Evolutionary conservation across 495 filamentous ascomycete genomes (phyloP).

Genomic region (Tuber microsphaerosporum): DNA sequence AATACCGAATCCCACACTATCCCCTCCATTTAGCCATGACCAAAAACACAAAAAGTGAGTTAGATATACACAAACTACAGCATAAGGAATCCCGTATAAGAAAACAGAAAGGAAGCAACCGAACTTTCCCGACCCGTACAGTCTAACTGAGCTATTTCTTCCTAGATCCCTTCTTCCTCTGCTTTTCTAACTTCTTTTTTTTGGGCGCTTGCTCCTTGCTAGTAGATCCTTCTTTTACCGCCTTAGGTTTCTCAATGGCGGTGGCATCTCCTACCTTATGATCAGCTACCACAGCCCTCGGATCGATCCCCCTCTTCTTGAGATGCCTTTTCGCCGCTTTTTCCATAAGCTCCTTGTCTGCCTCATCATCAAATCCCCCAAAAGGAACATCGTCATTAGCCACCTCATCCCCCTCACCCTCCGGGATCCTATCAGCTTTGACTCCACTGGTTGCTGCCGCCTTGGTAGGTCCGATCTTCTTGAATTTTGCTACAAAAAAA

Average conservation of each 20-base stretch:
- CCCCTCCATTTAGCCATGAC: background rate
- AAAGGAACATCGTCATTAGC: conserved; percentile 51
- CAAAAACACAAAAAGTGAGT: background rate
- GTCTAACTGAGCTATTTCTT: conserved; percentile 39
- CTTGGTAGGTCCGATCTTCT: conserved; percentile 72
- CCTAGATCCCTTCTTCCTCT: conserved; percentile 24
- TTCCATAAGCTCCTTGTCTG: conserved; percentile 55
- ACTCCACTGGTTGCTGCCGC: conserved; percentile 47
- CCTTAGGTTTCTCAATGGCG: conserved; percentile 5
- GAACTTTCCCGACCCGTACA: conserved; percentile 10
- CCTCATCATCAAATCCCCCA: conserved; percentile 59
- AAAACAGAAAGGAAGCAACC: conserved; percentile 29
- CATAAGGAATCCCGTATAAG: conserved; percentile 31
- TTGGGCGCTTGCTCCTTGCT: conserved; percentile 3
- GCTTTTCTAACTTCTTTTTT: conserved; percentile 4
- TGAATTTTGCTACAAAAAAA: conserved; percentile 96
- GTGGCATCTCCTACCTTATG: conserved; percentile 37
- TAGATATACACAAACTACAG: conserved; percentile 20
- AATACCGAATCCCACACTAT: background rate
- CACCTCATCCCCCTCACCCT: conserved; percentile 40
- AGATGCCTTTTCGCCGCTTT: conserved; percentile 53
- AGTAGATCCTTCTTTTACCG: conserved; percentile 9
- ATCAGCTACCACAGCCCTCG: conserved; percentile 47
- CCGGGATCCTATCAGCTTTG: conserved; percentile 45
- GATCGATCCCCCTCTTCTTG: conserved; percentile 61